Conservation (phyloP, 1,284 basidiomycete genomes). For the Bondarzewia mesenterica region DNA sequence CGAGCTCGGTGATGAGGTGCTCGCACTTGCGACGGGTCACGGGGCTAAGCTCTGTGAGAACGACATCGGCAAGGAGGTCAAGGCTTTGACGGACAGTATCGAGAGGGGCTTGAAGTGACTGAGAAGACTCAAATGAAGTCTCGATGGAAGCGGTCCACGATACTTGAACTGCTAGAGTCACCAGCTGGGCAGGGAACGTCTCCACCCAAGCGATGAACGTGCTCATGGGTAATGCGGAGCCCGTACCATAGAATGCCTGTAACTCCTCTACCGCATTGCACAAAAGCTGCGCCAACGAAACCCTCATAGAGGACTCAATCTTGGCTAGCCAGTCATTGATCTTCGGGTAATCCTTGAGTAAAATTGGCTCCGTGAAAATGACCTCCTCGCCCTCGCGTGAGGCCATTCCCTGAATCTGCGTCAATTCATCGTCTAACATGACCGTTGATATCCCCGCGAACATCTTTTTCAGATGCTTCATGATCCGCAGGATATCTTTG, state of each 20-base stretch:
- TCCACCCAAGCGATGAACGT: constrained; percentile 87
- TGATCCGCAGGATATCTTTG: constrained; percentile 94
- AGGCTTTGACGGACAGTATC: constrained; percentile 77
- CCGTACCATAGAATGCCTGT: constrained; percentile 72
- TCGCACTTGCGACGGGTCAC: constrained; percentile 96
- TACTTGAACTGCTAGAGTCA: constrained; percentile 90
- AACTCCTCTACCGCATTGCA: constrained; percentile 75
- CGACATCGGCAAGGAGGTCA: constrained; percentile 92
- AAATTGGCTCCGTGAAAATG: constrained; percentile 73
- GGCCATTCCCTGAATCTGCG: constrained; percentile 84
- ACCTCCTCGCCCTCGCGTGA: constrained; percentile 96
- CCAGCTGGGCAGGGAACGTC: constrained; percentile 90
- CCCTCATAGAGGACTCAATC: constrained; percentile 91
- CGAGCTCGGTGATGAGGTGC: constrained; percentile 97
- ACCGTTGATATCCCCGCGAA: constrained; percentile 95
- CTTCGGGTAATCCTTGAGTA: constrained; percentile 89
- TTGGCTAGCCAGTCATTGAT: constrained; percentile 98
- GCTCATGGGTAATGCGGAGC: constrained; percentile 44
- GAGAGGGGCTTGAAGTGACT: constrained; percentile 59
- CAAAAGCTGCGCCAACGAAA: constrained; percentile 82
- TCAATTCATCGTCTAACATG: constrained; percentile 82
- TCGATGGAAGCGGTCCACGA: constrained; percentile 92
- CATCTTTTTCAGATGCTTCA: constrained; percentile 99
- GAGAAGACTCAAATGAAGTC: constrained; percentile 48
- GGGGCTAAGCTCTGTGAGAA: constrained; percentile 81